Base-by-base conservation (phyloP, 768 basidiomycete genomes). In the Rickenella mellea region DNA sequence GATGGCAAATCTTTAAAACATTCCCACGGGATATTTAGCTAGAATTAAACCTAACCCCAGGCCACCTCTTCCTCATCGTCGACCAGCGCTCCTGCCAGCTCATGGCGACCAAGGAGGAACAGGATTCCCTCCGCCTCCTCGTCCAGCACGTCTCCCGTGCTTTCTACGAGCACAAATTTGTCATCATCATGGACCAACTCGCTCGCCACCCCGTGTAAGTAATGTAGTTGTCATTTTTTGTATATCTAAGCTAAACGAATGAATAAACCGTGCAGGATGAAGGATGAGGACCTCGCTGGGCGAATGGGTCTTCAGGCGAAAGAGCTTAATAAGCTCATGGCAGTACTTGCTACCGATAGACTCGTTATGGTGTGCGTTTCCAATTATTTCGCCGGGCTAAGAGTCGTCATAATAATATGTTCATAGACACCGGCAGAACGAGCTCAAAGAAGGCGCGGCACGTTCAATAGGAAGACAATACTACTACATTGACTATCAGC, bases 401-500 rank as follows among this genome's bases (percentile, higher is more conserved):
- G 11, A 38, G 8, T 21, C 24, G n/a, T 9, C 9, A 26, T 25
- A 20, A 17, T 11, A 17, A 19, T 8, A 4, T 27, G 17, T 33
- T 26, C 45, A 8, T 53, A 93, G 89, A 36, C 83, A 89, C 56
- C 83, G 88, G 31, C 88, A 91, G 55, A 91, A 91, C 48, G 90
- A 93, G 64, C 75, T 91, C 51, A 87, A 88, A 57, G 88, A 91
- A 58, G 86, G 85, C 40, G 84, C 85, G 32, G 83, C 85, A 59
- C 80, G 93, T 46, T 83, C 85, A 46, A 82, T 85, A 46, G 84
- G 83, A 48, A 81, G 83, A 54, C 83, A 88, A 55, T 99, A 97
- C 68, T 99, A 88, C 68, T 97, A 89, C 64, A 86, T 99, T 58
- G 83, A 99, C 65, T 92, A 94, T 62, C 79, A 90, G 54, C 78